Conservation (phyloP, 2,329 filamentous ascomycete species). For the Fusarium sp. region DNA sequence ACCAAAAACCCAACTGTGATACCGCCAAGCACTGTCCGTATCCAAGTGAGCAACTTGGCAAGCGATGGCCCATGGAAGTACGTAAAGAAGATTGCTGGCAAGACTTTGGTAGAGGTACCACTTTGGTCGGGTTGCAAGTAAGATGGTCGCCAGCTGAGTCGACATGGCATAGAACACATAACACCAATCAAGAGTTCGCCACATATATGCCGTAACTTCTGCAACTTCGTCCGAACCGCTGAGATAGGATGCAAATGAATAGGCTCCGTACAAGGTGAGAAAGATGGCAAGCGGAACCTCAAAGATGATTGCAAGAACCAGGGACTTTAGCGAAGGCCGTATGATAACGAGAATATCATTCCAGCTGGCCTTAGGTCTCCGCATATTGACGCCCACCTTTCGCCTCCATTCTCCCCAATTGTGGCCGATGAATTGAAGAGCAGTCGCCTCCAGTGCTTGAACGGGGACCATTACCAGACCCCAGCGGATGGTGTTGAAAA, state of each 20-base stretch:
- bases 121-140: conserved; percentile 71
- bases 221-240: conserved; percentile 69
- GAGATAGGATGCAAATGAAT: conserved; percentile 72
- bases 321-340: conserved; percentile 65
- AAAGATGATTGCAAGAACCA: conserved; percentile 64
- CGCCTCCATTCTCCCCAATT: conserved; percentile 68
- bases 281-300: conserved; percentile 74
- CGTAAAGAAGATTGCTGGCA: conserved; percentile 74
- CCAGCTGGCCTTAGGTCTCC: conserved; percentile 29
- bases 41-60: conserved; percentile 63
- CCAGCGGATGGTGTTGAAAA: conserved; percentile 82
- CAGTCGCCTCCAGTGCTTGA: conserved; percentile 73
- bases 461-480: conserved; percentile 81
- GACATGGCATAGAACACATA: conserved; percentile 77
- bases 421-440: conserved; percentile 75
- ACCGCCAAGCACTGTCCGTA: conserved; percentile 71
- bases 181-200: conserved; percentile 71
- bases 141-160: conserved; percentile 72
- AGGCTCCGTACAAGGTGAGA: conserved; percentile 69
- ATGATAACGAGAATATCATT: conserved; percentile 52
- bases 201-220: conserved; percentile 74
- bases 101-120: conserved; percentile 79
- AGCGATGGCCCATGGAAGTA: conserved; percentile 77
- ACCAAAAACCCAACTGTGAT: conserved; percentile 75
- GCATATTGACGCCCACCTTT: conserved; percentile 33